These are phyloP conservation scores for Centrapalus pauciflorus DNA, from an alignment of 129 eudicot species.

Conservation along the genomic window DNA sequence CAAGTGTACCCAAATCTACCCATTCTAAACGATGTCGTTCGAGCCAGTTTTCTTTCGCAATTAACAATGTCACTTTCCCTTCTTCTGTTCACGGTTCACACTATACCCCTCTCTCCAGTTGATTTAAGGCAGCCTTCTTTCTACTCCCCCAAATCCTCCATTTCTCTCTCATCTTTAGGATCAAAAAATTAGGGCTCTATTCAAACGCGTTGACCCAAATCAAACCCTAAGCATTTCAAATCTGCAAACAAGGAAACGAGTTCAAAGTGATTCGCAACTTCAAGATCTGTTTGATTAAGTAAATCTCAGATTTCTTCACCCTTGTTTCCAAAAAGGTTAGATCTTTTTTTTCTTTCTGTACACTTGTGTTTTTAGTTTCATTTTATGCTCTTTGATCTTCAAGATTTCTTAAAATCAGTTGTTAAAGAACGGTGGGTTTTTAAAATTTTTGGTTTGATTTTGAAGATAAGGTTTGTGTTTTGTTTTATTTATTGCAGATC, in stretches of 20 bases:
- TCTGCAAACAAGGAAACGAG: slow-evolving; percentile 14
- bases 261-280: slow-evolving; percentile 16
- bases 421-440: slow-evolving; percentile 4
- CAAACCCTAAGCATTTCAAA: slow-evolving; percentile 6
- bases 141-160: slow-evolving; percentile 17
- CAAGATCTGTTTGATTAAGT: slow-evolving; percentile 39
- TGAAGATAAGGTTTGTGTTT: not conserved
- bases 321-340: slow-evolving; percentile 37
- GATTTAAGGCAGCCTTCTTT: slow-evolving; percentile 36
- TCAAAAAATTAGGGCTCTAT: not conserved
- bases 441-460: slow-evolving; percentile 16
- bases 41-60: slow-evolving; percentile 22
- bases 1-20: not conserved
- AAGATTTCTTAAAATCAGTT: slow-evolving; percentile 2
- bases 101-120: slow-evolving; percentile 25
- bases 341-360: slow-evolving; percentile 5
- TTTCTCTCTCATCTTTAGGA: slow-evolving; percentile 23
- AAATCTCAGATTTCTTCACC: slow-evolving; percentile 25
- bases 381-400: not conserved
- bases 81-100: slow-evolving; percentile 21
- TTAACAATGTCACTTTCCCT: slow-evolving; percentile 26
- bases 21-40: slow-evolving; percentile 19
- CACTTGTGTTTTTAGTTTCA: not conserved
- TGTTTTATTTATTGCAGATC: slow-evolving; percentile 45
- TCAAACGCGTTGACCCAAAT: slow-evolving; percentile 34